phyloP scores from a whole-genome alignment of 352 stramenopile species.

The Globisporangium alternatum region DNA sequence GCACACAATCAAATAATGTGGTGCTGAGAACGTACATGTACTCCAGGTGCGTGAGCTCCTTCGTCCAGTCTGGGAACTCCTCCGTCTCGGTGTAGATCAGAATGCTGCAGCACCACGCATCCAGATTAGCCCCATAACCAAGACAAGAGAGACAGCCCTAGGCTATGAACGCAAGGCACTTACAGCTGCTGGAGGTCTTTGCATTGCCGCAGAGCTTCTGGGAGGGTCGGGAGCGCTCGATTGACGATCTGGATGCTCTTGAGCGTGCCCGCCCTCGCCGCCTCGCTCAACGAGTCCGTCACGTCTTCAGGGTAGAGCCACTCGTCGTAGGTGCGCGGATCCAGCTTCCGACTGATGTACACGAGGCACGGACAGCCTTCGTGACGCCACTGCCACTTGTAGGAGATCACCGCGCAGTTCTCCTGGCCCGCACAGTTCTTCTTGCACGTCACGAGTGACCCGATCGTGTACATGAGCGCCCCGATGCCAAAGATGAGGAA shows the following conservation, averaged over 20 bases:
- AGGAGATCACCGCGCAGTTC: conserved; percentile 20
- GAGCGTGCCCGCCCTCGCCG: conserved; percentile 10
- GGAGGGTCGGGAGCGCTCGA: conserved; percentile 17
- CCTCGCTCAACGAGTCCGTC: conserved; percentile 9
- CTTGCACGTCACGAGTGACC: conserved; percentile 7
- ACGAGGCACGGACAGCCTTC: conserved; percentile 15
- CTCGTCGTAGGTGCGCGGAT: conserved; percentile 16
- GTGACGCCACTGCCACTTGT: conserved; percentile 12
- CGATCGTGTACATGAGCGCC: conserved; percentile 18
- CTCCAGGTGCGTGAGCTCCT: conserved; percentile 13
- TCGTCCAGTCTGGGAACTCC: conserved; percentile 16
- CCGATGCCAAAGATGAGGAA: conserved; percentile 15
- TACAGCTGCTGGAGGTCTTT: conserved; percentile 20
- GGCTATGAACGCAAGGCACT: background rate
- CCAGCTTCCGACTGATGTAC: conserved; percentile 12
- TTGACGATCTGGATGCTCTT: conserved; percentile 21
- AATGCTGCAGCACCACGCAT: conserved; percentile 5
- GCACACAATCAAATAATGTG: background rate
- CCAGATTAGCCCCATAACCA: background rate
- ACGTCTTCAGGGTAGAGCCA: conserved; percentile 19
- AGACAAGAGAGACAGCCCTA: background rate
- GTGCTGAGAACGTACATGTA: conserved; percentile 13
- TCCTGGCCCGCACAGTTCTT: conserved; percentile 7
- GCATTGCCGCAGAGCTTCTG: conserved; percentile 9
- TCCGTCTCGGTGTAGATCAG: conserved; percentile 23